Conservation (phyloP, 106 monocot species). For the Dioscorea alata region DNA sequence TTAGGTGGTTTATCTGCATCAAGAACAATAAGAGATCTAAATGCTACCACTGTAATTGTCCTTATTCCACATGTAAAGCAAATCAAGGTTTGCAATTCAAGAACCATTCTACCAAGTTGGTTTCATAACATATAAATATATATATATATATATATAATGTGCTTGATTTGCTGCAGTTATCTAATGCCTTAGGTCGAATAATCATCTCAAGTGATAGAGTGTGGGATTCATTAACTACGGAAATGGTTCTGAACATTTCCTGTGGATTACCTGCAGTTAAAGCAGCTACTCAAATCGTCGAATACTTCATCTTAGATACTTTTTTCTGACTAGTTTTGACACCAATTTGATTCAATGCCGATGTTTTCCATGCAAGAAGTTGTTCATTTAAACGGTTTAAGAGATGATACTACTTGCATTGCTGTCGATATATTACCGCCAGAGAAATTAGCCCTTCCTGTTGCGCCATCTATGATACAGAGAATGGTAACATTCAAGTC, state of each 20-base stretch:
- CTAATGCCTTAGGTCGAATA: slow-evolving; percentile 61
- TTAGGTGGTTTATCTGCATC: slow-evolving; percentile 76
- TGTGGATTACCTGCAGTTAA: slow-evolving; percentile 47
- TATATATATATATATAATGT: too few relatives aligned
- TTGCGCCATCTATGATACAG: slow-evolving; percentile 36
- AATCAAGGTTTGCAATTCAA: slow-evolving; percentile 66
- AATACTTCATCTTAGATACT: slow-evolving; percentile 14
- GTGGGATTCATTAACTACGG: slow-evolving; percentile 64
- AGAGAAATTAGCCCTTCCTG: slow-evolving; percentile 51
- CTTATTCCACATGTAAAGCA: slow-evolving; percentile 90
- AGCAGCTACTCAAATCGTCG: slow-evolving; percentile 59
- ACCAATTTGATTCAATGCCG: background rate
- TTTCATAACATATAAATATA: too few relatives aligned
- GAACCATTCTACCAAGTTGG: too few relatives aligned
- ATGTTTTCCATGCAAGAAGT: slow-evolving; percentile 43
- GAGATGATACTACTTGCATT: slow-evolving; percentile 88
- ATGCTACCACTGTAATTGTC: slow-evolving; percentile 76
- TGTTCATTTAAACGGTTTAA: slow-evolving; percentile 55
- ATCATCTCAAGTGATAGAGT: slow-evolving; percentile 78
- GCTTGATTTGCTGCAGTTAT: slow-evolving; percentile 31
- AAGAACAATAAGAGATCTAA: slow-evolving; percentile 73
- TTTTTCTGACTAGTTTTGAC: too few relatives aligned
- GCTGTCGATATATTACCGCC: slow-evolving; percentile 84
- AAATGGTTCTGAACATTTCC: slow-evolving; percentile 38
- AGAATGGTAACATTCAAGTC: slow-evolving; percentile 47